These are phyloP conservation scores for Uncinocarpus reesii DNA, from an alignment of 2,329 filamentous ascomycete genomes.

Conservation along the genomic window DNA sequence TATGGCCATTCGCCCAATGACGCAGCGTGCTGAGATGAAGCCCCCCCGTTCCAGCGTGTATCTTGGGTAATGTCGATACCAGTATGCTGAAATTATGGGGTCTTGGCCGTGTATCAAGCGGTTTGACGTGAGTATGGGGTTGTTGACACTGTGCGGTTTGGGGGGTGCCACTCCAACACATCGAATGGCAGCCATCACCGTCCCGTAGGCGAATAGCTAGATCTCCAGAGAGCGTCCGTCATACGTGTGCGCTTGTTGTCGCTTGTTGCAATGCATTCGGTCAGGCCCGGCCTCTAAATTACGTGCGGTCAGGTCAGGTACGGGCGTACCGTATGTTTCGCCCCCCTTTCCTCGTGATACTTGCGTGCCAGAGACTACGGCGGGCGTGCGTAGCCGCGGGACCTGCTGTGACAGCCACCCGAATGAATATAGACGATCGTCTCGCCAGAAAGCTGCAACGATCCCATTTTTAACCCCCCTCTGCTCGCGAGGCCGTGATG, in stretches of 20 bases:
- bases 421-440: constrained; percentile 6
- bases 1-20: neutral
- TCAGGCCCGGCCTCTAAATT: too few species aligned
- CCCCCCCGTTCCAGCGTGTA: too few species aligned
- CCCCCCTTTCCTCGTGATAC: constrained; percentile 13
- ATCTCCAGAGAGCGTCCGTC: neutral
- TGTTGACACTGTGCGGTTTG: too few species aligned
- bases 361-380: constrained; percentile 15
- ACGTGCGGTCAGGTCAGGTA: neutral
- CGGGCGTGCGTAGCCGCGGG: constrained; percentile 12
- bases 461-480: neutral
- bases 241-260: neutral
- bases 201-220: neutral
- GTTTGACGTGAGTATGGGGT: constrained; percentile 8
- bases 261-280: neutral
- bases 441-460: neutral
- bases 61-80: neutral
- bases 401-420: constrained; percentile 14
- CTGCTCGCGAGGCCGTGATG: neutral
- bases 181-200: neutral
- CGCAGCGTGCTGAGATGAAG: constrained; percentile 1
- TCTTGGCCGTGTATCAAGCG: constrained; percentile 10
- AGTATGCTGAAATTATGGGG: neutral
- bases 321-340: neutral
- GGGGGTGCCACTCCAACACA: too few species aligned